phyloP scores from a whole-genome alignment of 352 stramenopile genomes.

The Pythium scleroteichum region DNA sequence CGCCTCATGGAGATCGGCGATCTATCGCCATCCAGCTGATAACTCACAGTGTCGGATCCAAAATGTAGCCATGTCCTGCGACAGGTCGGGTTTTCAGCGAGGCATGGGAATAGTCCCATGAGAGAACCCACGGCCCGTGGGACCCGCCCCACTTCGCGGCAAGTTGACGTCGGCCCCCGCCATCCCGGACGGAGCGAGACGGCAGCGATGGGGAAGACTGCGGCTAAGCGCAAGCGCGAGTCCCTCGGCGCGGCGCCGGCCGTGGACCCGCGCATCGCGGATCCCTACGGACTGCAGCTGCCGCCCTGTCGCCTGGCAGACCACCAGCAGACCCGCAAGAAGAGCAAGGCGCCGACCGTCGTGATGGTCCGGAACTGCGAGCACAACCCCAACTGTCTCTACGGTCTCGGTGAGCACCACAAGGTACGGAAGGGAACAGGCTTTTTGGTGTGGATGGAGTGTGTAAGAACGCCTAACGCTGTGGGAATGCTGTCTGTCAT shows the following conservation, averaged over 20 bases:
- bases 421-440: slow-evolving; percentile 37
- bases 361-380: slow-evolving; percentile 60
- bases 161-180: slow-evolving; percentile 3
- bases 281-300: slow-evolving; percentile 57
- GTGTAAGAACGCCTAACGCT: too few species aligned
- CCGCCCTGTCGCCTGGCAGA: slow-evolving; percentile 53
- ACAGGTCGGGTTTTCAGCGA: too few species aligned
- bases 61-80: slow-evolving; percentile 2
- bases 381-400: slow-evolving; percentile 88
- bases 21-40: neutral
- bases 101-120: too few species aligned
- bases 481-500: neutral
- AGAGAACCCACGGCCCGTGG: too few species aligned
- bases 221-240: slow-evolving; percentile 63
- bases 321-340: slow-evolving; percentile 72
- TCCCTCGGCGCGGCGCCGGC: slow-evolving; percentile 12
- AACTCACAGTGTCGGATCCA: neutral
- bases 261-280: slow-evolving; percentile 39
- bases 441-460: too few species aligned
- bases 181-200: neutral
- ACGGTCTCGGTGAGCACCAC: slow-evolving; percentile 74
- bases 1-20: too few species aligned
- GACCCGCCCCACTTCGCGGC: neutral
- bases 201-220: slow-evolving; percentile 17
- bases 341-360: slow-evolving; percentile 31